Base-by-base conservation (phyloP, 306 rosid genomes). In the Styphnolobium japonicum region DNA sequence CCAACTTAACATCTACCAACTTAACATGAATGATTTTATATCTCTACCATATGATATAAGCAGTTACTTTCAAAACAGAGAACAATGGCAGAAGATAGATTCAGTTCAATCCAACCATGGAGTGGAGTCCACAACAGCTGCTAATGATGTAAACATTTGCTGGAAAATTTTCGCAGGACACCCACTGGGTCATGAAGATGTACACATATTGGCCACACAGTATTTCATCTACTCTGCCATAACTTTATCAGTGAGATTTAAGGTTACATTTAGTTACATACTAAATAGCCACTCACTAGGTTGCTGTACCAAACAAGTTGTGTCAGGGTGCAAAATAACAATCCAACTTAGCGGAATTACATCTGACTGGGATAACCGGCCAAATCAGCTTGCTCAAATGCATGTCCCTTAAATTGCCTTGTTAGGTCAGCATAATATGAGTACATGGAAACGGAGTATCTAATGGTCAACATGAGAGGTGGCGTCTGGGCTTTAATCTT, bases 221-320 rank as follows among this genome's bases (percentile, higher is more conserved):
- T 82, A 51, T 42, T 71, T 76, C 71, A 72, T 78, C 53, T 60
- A 61, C 56, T 84, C 81, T 43, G 77, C 87, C 79, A 68, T 58
- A 8, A 84, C 81, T 23, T 62, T 82, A 72, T 78, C 81, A 42
- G 80, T 34, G 60, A 80, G 75, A 80, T 73, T 67, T 31, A 74
- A 48, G 81, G 73, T 85, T 83, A 74, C 86, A 84, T 64, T 76
- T 36, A 64, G 75, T 70, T 78, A 80, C 63, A 80, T 31, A 75
- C 37, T 31, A 73, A 85, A 51, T 76, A 63, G 80, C 69, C 73
- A 52, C 71, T 73, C 67, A 52, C 57, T 15, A 68, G 73, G 69
- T 67, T 66, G 85, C 63, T 43, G 82, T 52, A 29, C 68, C 51
- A 57, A 82, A 76, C 85, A 71, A 57, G 84, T 56, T 65, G 67